Evolutionary conservation across 371 early-diverging fungal species (phyloP), one percentile per base, ranked within the genome.

Genomic region (Chytridiales sp.): DNA sequence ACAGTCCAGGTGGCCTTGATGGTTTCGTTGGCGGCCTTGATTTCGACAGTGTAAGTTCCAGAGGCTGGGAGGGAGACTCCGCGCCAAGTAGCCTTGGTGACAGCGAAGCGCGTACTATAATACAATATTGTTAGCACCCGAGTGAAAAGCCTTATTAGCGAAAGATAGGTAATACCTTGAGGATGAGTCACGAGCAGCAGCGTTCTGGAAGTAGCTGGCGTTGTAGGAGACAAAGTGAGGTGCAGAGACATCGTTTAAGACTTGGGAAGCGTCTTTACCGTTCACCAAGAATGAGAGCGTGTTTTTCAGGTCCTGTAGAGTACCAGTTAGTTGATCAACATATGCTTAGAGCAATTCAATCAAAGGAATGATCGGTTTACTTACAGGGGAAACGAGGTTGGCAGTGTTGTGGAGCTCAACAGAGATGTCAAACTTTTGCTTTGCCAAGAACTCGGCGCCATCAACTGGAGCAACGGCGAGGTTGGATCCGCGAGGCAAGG

Each of bases 31-130:
- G 77, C 82, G 55, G 62, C 63, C 67, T 66, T 69, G 68, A 81
- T 65, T 49, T 69, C 66, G 47, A 79, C 71, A 36, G 79, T 66
- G 68, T 85, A 85, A 32, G 63, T 70, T 48, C 88, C 88, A 42
- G 86, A 74, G 56, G 79, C 68, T 43, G 69, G 73, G 47, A 86
- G 73, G 41, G 74, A 64, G 36, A 85, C 59, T 30, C 71, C 68
- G 63, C 86, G 79, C 83, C 57, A 58, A 24, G 57, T 57, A 31
- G 77, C 73, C 17, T 83, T 74, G 52, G 76, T 73, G 24, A 83
- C 86, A 50, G 75, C 66, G 61, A 84, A 73, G 15, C 74, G 73
- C 22, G 78, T 74, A 34, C 51, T 38, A 21, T n/a, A n/a, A n/a
- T n/a, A n/a, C n/a, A n/a, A n/a, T n/a, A n/a, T n/a, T n/a, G n/a